A percentile compares a stretch with the other conserved stretches of the same genome.
Evolutionary conservation across 352 stramenopile genomes (phyloP).

Genomic region (Phytophthora capsici): DNA sequence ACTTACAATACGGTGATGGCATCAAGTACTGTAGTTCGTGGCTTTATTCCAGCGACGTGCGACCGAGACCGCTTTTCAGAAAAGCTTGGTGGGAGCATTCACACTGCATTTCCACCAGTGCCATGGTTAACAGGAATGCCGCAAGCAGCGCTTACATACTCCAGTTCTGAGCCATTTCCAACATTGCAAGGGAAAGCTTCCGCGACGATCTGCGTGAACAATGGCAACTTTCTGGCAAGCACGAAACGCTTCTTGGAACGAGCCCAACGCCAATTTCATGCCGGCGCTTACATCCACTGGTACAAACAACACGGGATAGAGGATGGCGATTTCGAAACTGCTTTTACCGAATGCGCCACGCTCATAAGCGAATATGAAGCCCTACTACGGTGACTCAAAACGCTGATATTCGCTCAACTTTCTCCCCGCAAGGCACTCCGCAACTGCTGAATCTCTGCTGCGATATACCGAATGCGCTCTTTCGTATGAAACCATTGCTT

Average conservation of each 20-base stretch:
- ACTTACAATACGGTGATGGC: slow-evolving; percentile 20
- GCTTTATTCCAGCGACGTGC: slow-evolving; percentile 12
- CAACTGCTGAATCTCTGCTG: slow-evolving; percentile 34
- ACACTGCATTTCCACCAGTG: slow-evolving; percentile 30
- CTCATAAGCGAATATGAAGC: slow-evolving; percentile 55
- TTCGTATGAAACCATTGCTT: slow-evolving; percentile 41
- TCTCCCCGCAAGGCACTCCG: slow-evolving; percentile 26
- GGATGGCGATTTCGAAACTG: slow-evolving; percentile 49
- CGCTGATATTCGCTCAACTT: neutral
- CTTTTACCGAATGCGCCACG: slow-evolving; percentile 46
- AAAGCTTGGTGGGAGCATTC: slow-evolving; percentile 22
- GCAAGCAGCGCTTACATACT: slow-evolving; percentile 22
- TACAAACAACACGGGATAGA: slow-evolving; percentile 69
- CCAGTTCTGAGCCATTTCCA: slow-evolving; percentile 26
- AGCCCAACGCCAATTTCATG: slow-evolving; percentile 52
- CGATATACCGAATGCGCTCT: slow-evolving; percentile 25
- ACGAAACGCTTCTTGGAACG: slow-evolving; percentile 50
- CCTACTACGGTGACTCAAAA: slow-evolving; percentile 29
- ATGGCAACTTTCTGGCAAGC: slow-evolving; percentile 51
- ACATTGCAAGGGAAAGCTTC: slow-evolving; percentile 35
- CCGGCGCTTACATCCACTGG: slow-evolving; percentile 63
- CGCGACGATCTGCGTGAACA: slow-evolving; percentile 57
- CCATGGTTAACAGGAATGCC: slow-evolving; percentile 26
- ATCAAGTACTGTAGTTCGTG: slow-evolving; percentile 37
- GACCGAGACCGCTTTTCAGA: slow-evolving; percentile 22